phyloP scores from a whole-genome alignment of 495 filamentous ascomycete genomes.

The Penicillium paradoxum region DNA sequence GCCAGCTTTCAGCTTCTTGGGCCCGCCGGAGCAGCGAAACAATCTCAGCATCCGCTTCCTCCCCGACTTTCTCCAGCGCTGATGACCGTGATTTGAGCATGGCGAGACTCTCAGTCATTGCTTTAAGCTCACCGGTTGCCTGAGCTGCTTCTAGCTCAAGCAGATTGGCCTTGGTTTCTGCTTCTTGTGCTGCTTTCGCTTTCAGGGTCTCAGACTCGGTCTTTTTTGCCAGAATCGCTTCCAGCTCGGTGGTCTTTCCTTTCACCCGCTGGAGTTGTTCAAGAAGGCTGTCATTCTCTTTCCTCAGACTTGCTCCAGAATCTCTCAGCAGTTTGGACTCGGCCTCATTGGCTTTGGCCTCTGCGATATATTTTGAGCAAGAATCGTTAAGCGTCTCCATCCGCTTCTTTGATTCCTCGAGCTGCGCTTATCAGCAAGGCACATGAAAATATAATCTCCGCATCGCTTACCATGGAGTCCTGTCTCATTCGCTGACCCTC shows the following conservation, averaged over 20 bases:
- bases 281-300: conserved; percentile 19
- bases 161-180: conserved; percentile 6
- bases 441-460: too few relatives aligned
- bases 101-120: conserved; percentile 10
- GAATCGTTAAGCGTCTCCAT: conserved; percentile 18
- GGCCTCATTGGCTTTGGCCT: conserved; percentile 13
- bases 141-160: conserved; percentile 6
- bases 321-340: conserved; percentile 22
- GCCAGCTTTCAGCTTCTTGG: conserved; percentile 25
- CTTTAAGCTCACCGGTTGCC: conserved; percentile 15
- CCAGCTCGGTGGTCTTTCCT: conserved; percentile 14
- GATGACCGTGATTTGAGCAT: conserved; percentile 10
- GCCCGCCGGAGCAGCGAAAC: conserved; percentile 22
- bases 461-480: conserved; percentile 13
- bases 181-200: background rate
- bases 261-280: conserved; percentile 23
- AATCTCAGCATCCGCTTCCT: conserved; percentile 24
- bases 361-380: conserved; percentile 12
- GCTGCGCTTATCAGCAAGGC: conserved; percentile 19
- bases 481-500: conserved; percentile 6
- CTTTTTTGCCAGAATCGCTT: conserved; percentile 6
- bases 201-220: conserved; percentile 2
- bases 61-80: conserved; percentile 18
- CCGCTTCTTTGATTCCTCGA: conserved; percentile 15
- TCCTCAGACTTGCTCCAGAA: conserved; percentile 12